Evolutionary conservation across 257 asterid genomes (phyloP).

Genomic region (Linderniella brevidens): DNA sequence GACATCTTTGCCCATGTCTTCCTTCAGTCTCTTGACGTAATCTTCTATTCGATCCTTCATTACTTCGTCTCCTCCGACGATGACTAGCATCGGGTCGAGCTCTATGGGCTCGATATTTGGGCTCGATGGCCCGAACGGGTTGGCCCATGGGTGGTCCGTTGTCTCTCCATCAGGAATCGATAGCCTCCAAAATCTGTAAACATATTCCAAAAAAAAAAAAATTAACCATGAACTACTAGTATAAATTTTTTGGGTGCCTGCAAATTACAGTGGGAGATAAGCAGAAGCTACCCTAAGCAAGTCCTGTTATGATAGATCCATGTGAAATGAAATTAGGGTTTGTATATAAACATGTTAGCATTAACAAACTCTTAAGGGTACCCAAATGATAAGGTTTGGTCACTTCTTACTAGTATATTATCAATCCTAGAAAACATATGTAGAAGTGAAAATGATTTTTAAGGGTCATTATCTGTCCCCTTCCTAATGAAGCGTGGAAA

Average conservation of each 20-base stretch:
- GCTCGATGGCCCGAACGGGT: constrained; percentile 37
- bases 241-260: neutral
- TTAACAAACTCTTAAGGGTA: too few relatives aligned
- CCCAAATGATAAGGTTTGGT: too few relatives aligned
- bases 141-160: constrained; percentile 25
- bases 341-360: too few relatives aligned
- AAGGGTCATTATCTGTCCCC: too few relatives aligned
- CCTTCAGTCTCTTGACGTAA: constrained; percentile 18
- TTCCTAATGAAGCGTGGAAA: constrained; percentile 4
- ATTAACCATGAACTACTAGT: neutral
- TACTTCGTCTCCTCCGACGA: constrained; percentile 27
- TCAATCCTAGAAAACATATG: too few relatives aligned
- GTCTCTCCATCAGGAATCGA: constrained; percentile 26
- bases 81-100: constrained; percentile 26
- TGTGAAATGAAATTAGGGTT: too few relatives aligned
- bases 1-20: constrained; percentile 7
- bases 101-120: constrained; percentile 14
- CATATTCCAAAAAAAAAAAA: neutral
- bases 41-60: constrained; percentile 29
- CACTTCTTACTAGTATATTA: too few relatives aligned
- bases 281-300: too few relatives aligned
- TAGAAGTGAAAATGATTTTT: too few relatives aligned
- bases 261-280: neutral
- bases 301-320: too few relatives aligned
- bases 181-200: constrained; percentile 35